Conservation (phyloP, 1,139 yeast species). For the Geotrichum klebahnii region DNA sequence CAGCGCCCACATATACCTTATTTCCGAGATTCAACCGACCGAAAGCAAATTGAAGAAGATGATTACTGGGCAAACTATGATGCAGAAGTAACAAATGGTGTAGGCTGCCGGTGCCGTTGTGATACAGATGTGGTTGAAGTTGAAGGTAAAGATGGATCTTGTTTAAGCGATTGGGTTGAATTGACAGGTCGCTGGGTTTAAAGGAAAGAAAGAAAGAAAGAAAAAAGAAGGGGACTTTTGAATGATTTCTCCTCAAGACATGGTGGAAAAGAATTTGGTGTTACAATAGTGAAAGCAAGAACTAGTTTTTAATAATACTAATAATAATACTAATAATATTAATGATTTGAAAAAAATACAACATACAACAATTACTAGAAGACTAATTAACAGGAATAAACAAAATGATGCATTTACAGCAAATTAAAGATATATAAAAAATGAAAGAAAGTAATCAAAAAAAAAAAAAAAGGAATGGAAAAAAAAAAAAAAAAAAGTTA, state of each 20-base stretch:
- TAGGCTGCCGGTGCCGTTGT: conserved; percentile 84
- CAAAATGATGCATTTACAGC: no score
- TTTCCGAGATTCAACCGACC: conserved; percentile 31
- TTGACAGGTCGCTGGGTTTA: conserved; percentile 36
- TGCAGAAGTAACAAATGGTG: conserved; percentile 50
- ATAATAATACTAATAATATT: no score
- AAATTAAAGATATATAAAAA: no score
- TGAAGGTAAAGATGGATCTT: conserved; percentile 53
- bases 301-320: no score
- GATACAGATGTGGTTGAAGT: conserved; percentile 54
- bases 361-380: no score
- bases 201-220: not conserved
- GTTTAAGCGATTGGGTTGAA: conserved; percentile 54
- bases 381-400: no score
- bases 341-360: no score
- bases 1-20: conserved; percentile 37
- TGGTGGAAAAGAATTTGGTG: no score
- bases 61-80: conserved; percentile 48
- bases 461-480: not conserved
- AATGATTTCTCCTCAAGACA: no score
- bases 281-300: no score
- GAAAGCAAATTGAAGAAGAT: conserved; percentile 36
- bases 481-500: not conserved
- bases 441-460: not conserved
- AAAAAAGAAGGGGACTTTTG: not conserved